A percentile compares a stretch with the other conserved stretches of the same genome.
Evolutionary conservation across 768 basidiomycete genomes (phyloP).

Genomic region (Termitomyces sp.): DNA sequence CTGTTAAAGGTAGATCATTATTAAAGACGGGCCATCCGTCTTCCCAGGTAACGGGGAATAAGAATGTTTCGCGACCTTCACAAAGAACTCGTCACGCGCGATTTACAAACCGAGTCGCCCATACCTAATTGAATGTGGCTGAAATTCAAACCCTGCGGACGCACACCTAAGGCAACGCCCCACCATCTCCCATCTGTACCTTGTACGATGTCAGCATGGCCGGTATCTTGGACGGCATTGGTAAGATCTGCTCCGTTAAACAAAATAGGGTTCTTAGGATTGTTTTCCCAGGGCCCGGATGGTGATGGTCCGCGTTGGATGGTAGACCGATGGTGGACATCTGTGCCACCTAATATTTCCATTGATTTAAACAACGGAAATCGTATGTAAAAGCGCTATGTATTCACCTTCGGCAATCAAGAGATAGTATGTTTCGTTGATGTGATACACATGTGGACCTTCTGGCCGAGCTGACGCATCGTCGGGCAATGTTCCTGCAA

Average conservation of each 20-base stretch:
- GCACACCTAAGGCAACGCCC: constrained; percentile 35
- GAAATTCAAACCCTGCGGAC: constrained; percentile 28
- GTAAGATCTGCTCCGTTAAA: constrained; percentile 32
- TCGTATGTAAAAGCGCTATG: neutral
- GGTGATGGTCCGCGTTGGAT: constrained; percentile 33
- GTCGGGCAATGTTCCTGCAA: constrained; percentile 30
- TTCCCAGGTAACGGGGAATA: constrained; percentile 35
- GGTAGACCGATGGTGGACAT: constrained; percentile 27
- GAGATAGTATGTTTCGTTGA: constrained; percentile 34
- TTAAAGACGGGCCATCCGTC: constrained; percentile 36
- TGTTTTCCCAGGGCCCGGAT: constrained; percentile 37
- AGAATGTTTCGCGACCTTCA: constrained; percentile 32
- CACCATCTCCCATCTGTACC: constrained; percentile 32
- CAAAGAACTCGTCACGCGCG: neutral
- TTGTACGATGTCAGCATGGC: constrained; percentile 33
- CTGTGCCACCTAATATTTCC: constrained; percentile 26
- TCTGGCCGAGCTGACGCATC: constrained; percentile 33
- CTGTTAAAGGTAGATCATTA: constrained; percentile 23
- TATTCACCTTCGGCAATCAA: constrained; percentile 33
- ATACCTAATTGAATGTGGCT: constrained; percentile 30
- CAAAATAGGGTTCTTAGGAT: constrained; percentile 33
- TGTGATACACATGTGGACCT: constrained; percentile 34
- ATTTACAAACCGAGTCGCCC: neutral
- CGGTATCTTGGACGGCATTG: constrained; percentile 32
- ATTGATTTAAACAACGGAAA: neutral